Evolutionary conservation across 768 basidiomycete species (phyloP), one percentile per base, ranked within the genome.

Genomic region (Agaricus subrufescens): DNA sequence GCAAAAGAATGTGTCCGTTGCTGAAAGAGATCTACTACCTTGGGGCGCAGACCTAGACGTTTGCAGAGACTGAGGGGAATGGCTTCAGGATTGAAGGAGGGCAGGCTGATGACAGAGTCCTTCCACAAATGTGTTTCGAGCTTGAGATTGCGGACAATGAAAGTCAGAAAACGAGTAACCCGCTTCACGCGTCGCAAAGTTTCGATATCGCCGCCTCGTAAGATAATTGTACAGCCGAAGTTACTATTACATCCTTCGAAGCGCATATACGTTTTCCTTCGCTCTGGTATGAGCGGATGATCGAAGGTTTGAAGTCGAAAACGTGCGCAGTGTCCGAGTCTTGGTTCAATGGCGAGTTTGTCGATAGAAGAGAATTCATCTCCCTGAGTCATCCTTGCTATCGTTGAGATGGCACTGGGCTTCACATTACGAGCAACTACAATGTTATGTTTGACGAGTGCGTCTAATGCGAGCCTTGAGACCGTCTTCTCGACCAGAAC

Each of bases 351-450:
- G 0, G 93, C 92, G 39, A 98, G 78, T 65, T 92, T 89, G 65
- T 97, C 95, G 80, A 97, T 95, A 4, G 94, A 96, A 3, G 93
- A 93, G 66, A 98, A 90, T 12, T 98, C 85, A 61, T 96, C 95
- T 19, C 89, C 91, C 65, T 96, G 93, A 1, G 94, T 96, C 83
- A 94, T 94, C 30, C 95, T 78, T n/a, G 94, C 83, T 46, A 98
- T 83, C 47, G 89, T 88, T 46, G 87, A 83, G 49, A 98, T 84
- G 0, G 94, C 94, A 50, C 89, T 88, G 1, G 85, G 79, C 65
- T 97, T 96, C 60, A 98, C 93, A 7, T 88, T 81, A 25, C 95
- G 76, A 9, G 95, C 95, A 15, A 98, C 95, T 31, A 90, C 87
- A 49, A 98, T 93, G 56, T 90, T 89, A 58, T 89, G 84, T 52